Evolutionary conservation across 495 filamentous ascomycete genomes (phyloP), one percentile per base, ranked within the genome.

Genomic region (Talaromyces wortmannii): DNA sequence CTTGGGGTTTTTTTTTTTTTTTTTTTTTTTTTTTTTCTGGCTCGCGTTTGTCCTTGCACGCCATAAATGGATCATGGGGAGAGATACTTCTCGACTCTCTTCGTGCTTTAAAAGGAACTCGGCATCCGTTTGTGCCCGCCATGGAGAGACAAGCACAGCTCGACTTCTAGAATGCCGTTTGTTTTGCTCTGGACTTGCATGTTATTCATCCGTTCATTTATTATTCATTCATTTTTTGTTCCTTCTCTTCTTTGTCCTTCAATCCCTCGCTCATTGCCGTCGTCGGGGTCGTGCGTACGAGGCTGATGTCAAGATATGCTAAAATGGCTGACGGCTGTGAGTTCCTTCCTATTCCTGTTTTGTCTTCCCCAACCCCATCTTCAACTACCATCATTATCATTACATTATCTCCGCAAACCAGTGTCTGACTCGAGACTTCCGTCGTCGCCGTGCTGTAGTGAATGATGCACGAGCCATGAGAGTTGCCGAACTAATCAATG

Each of bases 401-500:
- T 18, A 31, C 31, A 45, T 53, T 55, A 47, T 50, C 16, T 11
- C 45, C 55, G 45, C 7, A 48, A 30, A 10, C 16, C 15, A 10
- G 8, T 52, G 29, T 48, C 18, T 33, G 45, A 23, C 18, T 31
- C 42, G 53, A 16, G 3, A 12, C 31, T 54, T 59, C 60, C 42
- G 60, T 49, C 17, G 30, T 54, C 8, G 12, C 44, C 23, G 23
- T 50, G 29, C 57, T 61, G 42, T 66, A 96, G 91, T 95, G 57
- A 95, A 96, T 71, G 82, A 91, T 60, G 86, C 85, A 62, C 87
- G 91, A 65, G 85, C 87, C 56, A 76, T 84, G 63, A 85, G 91
- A 66, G 82, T 96, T 64, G 83, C 87, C 65, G 88, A 95, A 68
- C 76, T 95, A 56, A 87, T 95, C 61, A 79, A 81, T 62, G 91